Conservation (phyloP, 2,329 filamentous ascomycete species). For the Aspergillus phoenicis region DNA sequence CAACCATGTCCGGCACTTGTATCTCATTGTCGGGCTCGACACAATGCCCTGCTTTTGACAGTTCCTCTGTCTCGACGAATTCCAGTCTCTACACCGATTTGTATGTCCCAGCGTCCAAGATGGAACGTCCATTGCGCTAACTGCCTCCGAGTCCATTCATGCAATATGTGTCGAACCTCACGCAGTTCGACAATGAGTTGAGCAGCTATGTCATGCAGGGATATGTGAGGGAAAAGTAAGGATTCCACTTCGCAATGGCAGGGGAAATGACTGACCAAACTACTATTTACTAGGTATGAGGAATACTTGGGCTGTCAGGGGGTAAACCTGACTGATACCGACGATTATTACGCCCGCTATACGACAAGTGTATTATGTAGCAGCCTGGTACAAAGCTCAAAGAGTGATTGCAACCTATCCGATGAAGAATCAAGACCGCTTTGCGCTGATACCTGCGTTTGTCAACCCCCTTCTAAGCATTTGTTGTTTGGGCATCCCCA, state of each 20-base stretch:
- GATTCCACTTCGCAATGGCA: background rate
- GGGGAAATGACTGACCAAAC: conserved; percentile 6
- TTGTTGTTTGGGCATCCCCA: background rate
- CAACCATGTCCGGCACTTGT: conserved; percentile 50
- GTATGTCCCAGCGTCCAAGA: conserved; percentile 52
- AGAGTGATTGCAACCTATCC: conserved; percentile 67
- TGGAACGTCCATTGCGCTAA: conserved; percentile 34
- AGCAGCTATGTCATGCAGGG: conserved; percentile 70
- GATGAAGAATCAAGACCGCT: conserved; percentile 69
- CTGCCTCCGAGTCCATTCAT: conserved; percentile 72
- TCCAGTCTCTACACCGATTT: conserved; percentile 61
- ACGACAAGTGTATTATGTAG: conserved; percentile 93
- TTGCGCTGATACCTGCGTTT: conserved; percentile 85
- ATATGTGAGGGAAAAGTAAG: conserved; percentile 79
- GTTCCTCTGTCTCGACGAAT: conserved; percentile 70
- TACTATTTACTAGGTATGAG: conserved; percentile 67
- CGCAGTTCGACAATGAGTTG: conserved; percentile 76
- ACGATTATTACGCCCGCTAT: conserved; percentile 86
- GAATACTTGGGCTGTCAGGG: conserved; percentile 76
- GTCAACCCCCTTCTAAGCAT: conserved; percentile 33
- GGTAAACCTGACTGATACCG: conserved; percentile 76
- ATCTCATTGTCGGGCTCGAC: conserved; percentile 72
- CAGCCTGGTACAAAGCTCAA: conserved; percentile 87
- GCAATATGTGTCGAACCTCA: conserved; percentile 72
- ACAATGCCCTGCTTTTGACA: conserved; percentile 71